Evolutionary conservation across 306 rosid genomes (phyloP), one percentile per base, ranked within the genome.

Genomic region (Boehmeria nivea): DNA sequence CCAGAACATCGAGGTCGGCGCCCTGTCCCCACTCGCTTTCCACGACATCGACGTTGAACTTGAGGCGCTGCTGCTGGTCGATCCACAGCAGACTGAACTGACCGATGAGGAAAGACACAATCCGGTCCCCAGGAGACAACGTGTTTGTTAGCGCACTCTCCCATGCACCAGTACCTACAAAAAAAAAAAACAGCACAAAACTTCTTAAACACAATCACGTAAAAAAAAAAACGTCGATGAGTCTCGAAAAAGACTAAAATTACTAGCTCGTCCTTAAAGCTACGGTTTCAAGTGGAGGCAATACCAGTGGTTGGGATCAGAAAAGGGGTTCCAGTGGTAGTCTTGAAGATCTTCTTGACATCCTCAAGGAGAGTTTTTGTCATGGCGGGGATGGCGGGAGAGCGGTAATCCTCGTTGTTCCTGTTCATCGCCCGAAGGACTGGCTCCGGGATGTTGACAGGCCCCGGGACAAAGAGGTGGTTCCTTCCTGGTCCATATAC

Each of bases 381-480:
- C 74, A 93, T 8, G 54, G 96, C 96, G 17, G 99, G 99, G 63
- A 93, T 5, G 25, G 99, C 99, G 0, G 99, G 99, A 72, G 99
- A 87, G 46, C 99, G 95, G 65, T 93, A 87, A 67, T 93, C 99
- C 78, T 93, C 96, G 27, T 93, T 93, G 86, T 93, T 93, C 54
- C 99, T 54, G 78, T 78, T 84, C 99, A 93, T 93, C 1, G 99
- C 89, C 37, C 99, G 82, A 23, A 87, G 65, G 71, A 93, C 87
- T 11, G 72, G 86, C 42, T 93, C 99, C 0, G 96, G 99, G 70
- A 93, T 87, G 77, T 93, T 93, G 60, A 93, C 99, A 0, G 99
- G 99, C 74, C 99, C 99, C 2, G 99, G 99, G 53, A 93, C 99
- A 68, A 93, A 93, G 72, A 93, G 96, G 63, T 93, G 99, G 89